Evolutionary conservation across 2,329 filamentous ascomycete genomes (phyloP).

Genomic region (Aspergillus melleus): DNA sequence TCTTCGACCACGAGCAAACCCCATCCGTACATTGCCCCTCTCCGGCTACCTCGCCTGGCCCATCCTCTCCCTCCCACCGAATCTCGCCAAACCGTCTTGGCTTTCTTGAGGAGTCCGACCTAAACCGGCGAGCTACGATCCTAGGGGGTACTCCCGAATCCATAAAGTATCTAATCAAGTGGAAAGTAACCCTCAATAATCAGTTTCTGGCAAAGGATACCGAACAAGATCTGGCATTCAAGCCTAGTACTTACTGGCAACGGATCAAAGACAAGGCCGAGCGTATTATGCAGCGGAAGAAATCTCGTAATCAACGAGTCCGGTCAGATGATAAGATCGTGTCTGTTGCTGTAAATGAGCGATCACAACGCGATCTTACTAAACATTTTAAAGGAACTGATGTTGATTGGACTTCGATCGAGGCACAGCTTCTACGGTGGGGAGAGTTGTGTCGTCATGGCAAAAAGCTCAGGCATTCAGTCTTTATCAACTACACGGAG

Average conservation of each 20-base stretch:
- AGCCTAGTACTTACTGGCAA: conserved; percentile 5
- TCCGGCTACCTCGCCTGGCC: conserved; percentile 1
- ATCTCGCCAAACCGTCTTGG: neutral
- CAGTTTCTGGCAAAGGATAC: conserved; percentile 5
- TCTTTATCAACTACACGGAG: conserved; percentile 30
- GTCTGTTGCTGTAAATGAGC: conserved; percentile 23
- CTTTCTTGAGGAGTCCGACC: conserved; percentile 1
- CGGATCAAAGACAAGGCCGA: conserved; percentile 18
- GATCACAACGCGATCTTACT: conserved; percentile 19
- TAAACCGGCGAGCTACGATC: neutral
- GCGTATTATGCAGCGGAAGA: conserved; percentile 20
- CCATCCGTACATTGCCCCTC: conserved; percentile 18
- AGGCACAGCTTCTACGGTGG: conserved; percentile 23
- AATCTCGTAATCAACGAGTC: conserved; percentile 21
- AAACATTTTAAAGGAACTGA: conserved; percentile 24
- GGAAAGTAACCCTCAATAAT: conserved; percentile 8
- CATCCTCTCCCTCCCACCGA: neutral
- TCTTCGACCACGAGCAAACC: conserved; percentile 17
- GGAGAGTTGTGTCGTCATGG: conserved; percentile 18
- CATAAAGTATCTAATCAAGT: conserved; percentile 12
- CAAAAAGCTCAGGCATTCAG: conserved; percentile 24
- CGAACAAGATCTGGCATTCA: conserved; percentile 7
- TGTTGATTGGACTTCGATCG: conserved; percentile 23
- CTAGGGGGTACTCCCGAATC: neutral
- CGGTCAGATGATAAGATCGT: conserved; percentile 22